Base-by-base conservation (phyloP, 2,329 filamentous ascomycete genomes). In the Fusarium tuaranense region DNA sequence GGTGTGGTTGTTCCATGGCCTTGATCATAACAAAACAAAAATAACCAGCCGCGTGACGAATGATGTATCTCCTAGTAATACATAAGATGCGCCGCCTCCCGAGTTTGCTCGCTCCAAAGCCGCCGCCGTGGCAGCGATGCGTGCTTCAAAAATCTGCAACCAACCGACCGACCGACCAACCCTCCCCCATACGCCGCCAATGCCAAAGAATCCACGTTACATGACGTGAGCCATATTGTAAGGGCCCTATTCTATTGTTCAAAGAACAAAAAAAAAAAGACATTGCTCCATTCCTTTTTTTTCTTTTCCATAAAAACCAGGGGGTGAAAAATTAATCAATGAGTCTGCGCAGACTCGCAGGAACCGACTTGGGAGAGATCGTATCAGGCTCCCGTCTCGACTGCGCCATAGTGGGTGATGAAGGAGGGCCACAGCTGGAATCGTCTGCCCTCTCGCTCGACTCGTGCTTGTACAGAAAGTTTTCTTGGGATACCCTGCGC, bases 321-420 rank as follows among this genome's bases (percentile, higher is more conserved):
- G 25, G 13, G 30, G 10, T 39, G 13, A 46, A 25, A 25, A 18
- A 67, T 66, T 70, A 73, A 60, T 86, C 79, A 68, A 87, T 80
- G 18, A 87, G 70, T n/a, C 75, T 74, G 22, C 72, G 78, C 83
- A 88, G 83, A 34, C 81, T 82, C 18, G 79, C 80, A 6, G 86
- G 87, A 22, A 84, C 76, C 5, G 82, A 84, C 32, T 78, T 82
- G 8, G 86, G 85, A 30, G 86, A 87, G 41, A 88, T 86, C 7
- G 86, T 87, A 25, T 83, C 75, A 38, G 76, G 46, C 32, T 71
- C 68, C 27, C 69, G 80, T 38, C 55, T 59, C 77, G 70, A 64
- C 5, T 51, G 68, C 12, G 66, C 36, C 41, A 63, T 58, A 9
- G 64, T 69, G 6, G 79, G 78, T 27, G 77, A 78, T 22, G 79